phyloP scores from a whole-genome alignment of 495 filamentous ascomycete genomes.

The Aspergillus hancockii region DNA sequence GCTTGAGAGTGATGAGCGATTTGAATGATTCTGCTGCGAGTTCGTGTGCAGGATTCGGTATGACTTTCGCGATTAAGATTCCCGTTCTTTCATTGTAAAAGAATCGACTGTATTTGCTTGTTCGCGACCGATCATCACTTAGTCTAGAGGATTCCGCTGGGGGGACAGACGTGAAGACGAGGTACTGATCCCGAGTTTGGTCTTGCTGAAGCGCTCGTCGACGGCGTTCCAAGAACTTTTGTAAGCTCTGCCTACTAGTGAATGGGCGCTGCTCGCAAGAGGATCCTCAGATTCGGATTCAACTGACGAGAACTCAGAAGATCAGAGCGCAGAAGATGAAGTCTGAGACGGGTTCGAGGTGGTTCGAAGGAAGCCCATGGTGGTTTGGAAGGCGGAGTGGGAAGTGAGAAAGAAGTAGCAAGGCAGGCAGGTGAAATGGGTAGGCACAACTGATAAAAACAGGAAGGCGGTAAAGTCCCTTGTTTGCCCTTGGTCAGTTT shows the following conservation, averaged over 20 bases:
- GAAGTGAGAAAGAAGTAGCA: conserved; percentile 11
- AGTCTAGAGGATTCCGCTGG: conserved; percentile 18
- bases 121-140: conserved; percentile 23
- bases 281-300: conserved; percentile 18
- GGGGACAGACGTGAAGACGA: conserved; percentile 23
- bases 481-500: conserved; percentile 2
- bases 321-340: conserved; percentile 17
- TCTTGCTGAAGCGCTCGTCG: conserved; percentile 23
- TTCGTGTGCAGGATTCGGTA: conserved; percentile 20
- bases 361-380: conserved; percentile 19
- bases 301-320: conserved; percentile 18
- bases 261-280: conserved; percentile 18
- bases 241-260: conserved; percentile 20
- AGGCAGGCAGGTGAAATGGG: conserved; percentile 14
- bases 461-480: conserved; percentile 6
- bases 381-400: conserved; percentile 12
- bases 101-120: conserved; percentile 25
- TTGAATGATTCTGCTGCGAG: conserved; percentile 21
- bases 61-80: conserved; percentile 23
- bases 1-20: conserved; percentile 17
- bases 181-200: conserved; percentile 24
- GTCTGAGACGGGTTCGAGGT: conserved; percentile 17
- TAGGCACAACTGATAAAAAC: conserved; percentile 9
- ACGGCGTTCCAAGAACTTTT: conserved; percentile 18
- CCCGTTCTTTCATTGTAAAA: conserved; percentile 23